Conservation (phyloP, 164 flowering plant genomes). For the Cinnamomum chago region DNA sequence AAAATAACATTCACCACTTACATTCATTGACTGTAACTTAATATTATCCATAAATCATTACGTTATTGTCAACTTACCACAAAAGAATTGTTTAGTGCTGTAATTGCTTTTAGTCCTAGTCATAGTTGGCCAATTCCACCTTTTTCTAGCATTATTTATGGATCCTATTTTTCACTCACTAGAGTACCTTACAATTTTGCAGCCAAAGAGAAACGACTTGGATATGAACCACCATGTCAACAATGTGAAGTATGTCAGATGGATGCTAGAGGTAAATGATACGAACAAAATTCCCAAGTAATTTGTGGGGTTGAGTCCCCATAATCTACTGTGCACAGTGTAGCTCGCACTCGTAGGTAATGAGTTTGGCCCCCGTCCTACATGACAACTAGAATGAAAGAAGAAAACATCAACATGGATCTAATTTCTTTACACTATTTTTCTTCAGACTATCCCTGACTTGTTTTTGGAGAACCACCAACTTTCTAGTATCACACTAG, state of each 20-base stretch:
- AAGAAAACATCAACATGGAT: conserved; percentile 1
- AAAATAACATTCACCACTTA: neutral
- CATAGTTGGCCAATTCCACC: neutral
- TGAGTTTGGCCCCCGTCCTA: neutral
- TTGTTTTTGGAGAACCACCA: conserved; percentile 43
- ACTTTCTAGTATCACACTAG: conserved; percentile 46
- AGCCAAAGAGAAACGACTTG: conserved; percentile 67
- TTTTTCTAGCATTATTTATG: too few relatives aligned
- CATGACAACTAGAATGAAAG: neutral
- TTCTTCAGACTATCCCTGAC: conserved; percentile 54
- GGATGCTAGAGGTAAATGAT: conserved; percentile 67
- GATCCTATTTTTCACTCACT: neutral
- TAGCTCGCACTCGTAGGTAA: neutral
- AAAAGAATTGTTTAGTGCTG: too few relatives aligned
- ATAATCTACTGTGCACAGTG: neutral
- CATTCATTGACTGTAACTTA: neutral
- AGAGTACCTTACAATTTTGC: conserved; percentile 3
- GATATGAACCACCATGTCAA: conserved; percentile 77
- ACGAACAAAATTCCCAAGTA: neutral
- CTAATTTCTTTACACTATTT: neutral
- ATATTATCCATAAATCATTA: neutral
- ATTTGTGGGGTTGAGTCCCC: neutral
- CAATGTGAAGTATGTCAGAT: conserved; percentile 59
- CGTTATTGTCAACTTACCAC: neutral
- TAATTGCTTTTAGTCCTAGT: neutral